Evolutionary conservation across 148 eudicot species (phyloP).

Genomic region (Fallopia convolvulus): DNA sequence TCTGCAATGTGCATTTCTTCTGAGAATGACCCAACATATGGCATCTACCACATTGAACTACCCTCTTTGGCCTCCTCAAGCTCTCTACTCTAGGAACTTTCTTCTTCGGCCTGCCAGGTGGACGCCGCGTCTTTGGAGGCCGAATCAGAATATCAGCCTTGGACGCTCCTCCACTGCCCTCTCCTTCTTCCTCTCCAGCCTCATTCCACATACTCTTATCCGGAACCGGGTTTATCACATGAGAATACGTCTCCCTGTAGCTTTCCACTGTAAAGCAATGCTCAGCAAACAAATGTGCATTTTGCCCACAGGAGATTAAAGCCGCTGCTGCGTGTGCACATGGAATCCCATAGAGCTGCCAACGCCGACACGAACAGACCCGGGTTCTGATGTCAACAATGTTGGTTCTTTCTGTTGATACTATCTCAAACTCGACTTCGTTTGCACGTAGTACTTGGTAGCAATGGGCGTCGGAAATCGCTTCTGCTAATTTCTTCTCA

Average conservation of each 20-base stretch:
- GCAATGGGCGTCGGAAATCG: slow-evolving; percentile 77
- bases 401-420: slow-evolving; percentile 91
- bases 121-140: slow-evolving; percentile 87
- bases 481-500: slow-evolving; percentile 73
- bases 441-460: slow-evolving; percentile 96
- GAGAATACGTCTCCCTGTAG: slow-evolving; percentile 82
- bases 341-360: slow-evolving; percentile 93
- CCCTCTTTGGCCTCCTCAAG: slow-evolving; percentile 78
- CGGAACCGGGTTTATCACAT: slow-evolving; percentile 55
- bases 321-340: slow-evolving; percentile 99
- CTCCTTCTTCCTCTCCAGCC: slow-evolving; percentile 39
- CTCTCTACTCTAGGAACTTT: slow-evolving; percentile 87
- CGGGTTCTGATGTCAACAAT: slow-evolving; percentile 82
- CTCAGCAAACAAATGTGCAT: slow-evolving; percentile 75
- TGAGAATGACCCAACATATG: slow-evolving; percentile 96
- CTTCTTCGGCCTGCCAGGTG: slow-evolving; percentile 98
- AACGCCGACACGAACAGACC: slow-evolving; percentile 80
- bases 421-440: slow-evolving; percentile 96
- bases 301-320: slow-evolving; percentile 86
- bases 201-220: slow-evolving; percentile 74
- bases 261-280: slow-evolving; percentile 77
- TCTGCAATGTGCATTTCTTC: slow-evolving; percentile 84
- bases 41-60: slow-evolving; percentile 97
- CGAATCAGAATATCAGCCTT: slow-evolving; percentile 46
- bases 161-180: slow-evolving; percentile 37